phyloP scores from a whole-genome alignment of 2,329 filamentous ascomycete species.

The Cordyceps farinosa region DNA sequence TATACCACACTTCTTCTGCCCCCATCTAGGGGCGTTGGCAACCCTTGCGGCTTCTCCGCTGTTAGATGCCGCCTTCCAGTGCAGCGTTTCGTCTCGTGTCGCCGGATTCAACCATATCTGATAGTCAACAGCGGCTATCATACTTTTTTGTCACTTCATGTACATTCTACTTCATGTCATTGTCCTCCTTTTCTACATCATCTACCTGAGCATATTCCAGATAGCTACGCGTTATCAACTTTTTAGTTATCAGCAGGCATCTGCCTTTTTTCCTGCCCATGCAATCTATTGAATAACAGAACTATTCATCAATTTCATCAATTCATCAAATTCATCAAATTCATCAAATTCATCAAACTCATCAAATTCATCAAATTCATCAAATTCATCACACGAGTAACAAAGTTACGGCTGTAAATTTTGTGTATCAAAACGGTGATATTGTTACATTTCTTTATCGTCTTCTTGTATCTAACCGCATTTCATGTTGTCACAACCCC shows the following conservation, averaged over 20 bases:
- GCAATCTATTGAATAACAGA: slow-evolving; percentile 9
- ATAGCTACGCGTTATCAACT: neutral
- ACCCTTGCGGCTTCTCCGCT: neutral
- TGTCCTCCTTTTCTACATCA: neutral
- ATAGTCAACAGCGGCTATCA: neutral
- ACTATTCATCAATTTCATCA: neutral
- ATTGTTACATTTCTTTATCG: slow-evolving; percentile 16
- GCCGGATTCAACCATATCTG: neutral
- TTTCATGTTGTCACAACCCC: neutral
- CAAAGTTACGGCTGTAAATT: neutral
- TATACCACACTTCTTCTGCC: slow-evolving; percentile 12
- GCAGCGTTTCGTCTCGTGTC: neutral
- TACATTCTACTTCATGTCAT: slow-evolving; percentile 3
- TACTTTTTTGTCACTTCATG: slow-evolving; percentile 2
- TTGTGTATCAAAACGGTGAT: slow-evolving; percentile 10
- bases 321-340: neutral
- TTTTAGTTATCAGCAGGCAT: neutral
- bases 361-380: neutral
- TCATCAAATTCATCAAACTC: neutral
- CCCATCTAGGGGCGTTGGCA: neutral
- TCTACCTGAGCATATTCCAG: neutral
- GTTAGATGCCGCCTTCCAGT: neutral
- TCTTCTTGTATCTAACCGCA: slow-evolving; percentile 6
- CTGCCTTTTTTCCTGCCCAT: neutral
- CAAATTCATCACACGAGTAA: too few relatives aligned